Evolutionary conservation across 345 rosid genomes (phyloP).

Genomic region (Nephelium lappaceum): DNA sequence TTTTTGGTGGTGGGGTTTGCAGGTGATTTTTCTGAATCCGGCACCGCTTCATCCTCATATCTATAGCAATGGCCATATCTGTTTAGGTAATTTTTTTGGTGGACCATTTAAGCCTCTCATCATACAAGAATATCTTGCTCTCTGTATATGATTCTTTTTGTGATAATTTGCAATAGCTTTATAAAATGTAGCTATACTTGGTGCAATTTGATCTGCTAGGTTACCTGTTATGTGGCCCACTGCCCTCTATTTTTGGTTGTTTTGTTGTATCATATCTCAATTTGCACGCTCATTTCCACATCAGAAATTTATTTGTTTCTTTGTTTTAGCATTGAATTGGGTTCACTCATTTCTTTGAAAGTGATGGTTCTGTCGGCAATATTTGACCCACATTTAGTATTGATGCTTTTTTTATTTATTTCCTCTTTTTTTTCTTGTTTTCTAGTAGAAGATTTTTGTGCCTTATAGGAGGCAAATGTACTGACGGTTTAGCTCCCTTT

Average conservation of each 20-base stretch:
- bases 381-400: slow-evolving; percentile 5
- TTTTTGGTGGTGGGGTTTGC: slow-evolving; percentile 5
- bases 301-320: slow-evolving; percentile 13
- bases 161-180: background rate
- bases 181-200: background rate
- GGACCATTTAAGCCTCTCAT: background rate
- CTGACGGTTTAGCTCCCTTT: background rate
- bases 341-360: slow-evolving; percentile 22
- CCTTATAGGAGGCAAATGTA: background rate
- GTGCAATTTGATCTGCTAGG: background rate
- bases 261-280: background rate
- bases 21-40: slow-evolving; percentile 89
- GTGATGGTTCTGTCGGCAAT: slow-evolving; percentile 8
- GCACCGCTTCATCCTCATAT: slow-evolving; percentile 97
- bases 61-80: slow-evolving; percentile 97
- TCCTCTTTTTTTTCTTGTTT: background rate
- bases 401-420: background rate
- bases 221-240: slow-evolving; percentile 6
- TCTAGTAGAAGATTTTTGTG: background rate
- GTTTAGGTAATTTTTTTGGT: slow-evolving; percentile 62
- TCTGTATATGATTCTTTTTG: background rate
- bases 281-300: slow-evolving; percentile 1
- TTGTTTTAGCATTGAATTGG: slow-evolving; percentile 10
- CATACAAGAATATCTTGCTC: background rate
- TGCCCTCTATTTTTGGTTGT: slow-evolving; percentile 17